Base-by-base conservation (phyloP, 2,329 filamentous ascomycete species). In the Sodiomyces alkalinus region DNA sequence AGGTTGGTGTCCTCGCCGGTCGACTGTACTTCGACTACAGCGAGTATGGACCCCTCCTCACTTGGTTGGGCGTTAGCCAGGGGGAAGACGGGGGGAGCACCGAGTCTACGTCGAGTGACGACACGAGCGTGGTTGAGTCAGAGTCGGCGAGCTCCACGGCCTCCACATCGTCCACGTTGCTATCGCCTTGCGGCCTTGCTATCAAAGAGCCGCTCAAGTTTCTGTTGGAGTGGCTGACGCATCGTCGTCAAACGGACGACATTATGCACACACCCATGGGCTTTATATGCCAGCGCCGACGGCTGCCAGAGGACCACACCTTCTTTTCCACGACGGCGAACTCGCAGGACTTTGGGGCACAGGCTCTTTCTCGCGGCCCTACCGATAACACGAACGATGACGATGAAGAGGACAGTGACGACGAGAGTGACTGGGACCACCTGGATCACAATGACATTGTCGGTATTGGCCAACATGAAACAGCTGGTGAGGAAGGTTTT, bases 1-100 rank as follows among this genome's bases (percentile, higher is more conserved):
- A 80, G 38, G 41, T 80, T 0, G 73, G 73, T 0, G 53, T 79
- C 4, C 55, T 76, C 26, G 54, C 68, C 0, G 74, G 74, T 0
- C 55, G 72, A 0, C 51, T 80, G 0, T 78, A 79, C 38, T 62
- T 75, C 31, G 52, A 61, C 0, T 68, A 51, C 40, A 34, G 47
- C 0, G 68, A 75, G 27, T 58, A 60, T 23, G 18, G 29, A 2
- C 22, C 35, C 1, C 35, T 65, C 4, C 42, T 42, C 8, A 20
- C 32, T 1, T 41, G 55, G 11, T 39, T 62, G 3, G 50, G 48
- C 1, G 45, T 51, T 3, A 30, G 41, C 1, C 29, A 31, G 8
- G 28, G 27, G 1, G 33, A 30, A 7, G 29, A 31, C 4, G 13
- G 6, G 5, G 32, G 32, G 5, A 28, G 24, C 11, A 22, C 28